Evolutionary conservation across 106 monocot species (phyloP).

Genomic region (Apostasia shenzhenica): DNA sequence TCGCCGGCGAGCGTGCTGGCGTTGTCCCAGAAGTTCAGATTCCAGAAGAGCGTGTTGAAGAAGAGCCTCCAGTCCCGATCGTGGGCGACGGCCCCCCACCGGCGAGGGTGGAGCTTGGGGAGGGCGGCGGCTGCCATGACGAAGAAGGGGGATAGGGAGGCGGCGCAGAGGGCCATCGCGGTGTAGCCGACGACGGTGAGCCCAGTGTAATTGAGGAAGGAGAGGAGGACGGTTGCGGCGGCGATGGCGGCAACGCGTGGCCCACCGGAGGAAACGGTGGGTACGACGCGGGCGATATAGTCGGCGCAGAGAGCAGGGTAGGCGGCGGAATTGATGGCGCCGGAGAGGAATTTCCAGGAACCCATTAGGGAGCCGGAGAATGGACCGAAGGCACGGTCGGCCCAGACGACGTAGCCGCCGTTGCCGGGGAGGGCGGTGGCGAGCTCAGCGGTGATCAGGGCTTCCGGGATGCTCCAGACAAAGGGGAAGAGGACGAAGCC

Average conservation of each 20-base stretch:
- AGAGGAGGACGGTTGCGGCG: slow-evolving; percentile 33
- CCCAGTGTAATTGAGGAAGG: slow-evolving; percentile 66
- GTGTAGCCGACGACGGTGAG: slow-evolving; percentile 64
- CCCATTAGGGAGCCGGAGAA: slow-evolving; percentile 65
- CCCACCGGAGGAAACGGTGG: slow-evolving; percentile 18
- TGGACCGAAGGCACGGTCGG: slow-evolving; percentile 63
- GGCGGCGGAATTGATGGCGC: slow-evolving; percentile 73
- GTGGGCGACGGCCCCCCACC: slow-evolving; percentile 38
- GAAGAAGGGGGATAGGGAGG: slow-evolving; percentile 51
- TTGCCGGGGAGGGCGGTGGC: slow-evolving; percentile 74
- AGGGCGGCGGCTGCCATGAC: slow-evolving; percentile 40
- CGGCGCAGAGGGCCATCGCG: slow-evolving; percentile 42
- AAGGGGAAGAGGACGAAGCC: slow-evolving; percentile 84
- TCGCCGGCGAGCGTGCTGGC: slow-evolving; percentile 86
- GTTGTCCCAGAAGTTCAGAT: slow-evolving; percentile 84
- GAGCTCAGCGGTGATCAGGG: slow-evolving; percentile 81
- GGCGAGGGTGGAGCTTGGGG: slow-evolving; percentile 29
- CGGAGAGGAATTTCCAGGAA: slow-evolving; percentile 76
- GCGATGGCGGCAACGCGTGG: slow-evolving; percentile 22
- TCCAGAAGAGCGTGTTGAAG: slow-evolving; percentile 88
- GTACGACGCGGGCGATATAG: slow-evolving; percentile 48
- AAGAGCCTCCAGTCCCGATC: slow-evolving; percentile 61
- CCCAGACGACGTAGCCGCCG: slow-evolving; percentile 94
- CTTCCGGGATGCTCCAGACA: slow-evolving; percentile 75
- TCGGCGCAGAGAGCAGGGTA: slow-evolving; percentile 72